Base-by-base conservation (phyloP, 2,329 filamentous ascomycete species). In the Xylariaceae sp. region DNA sequence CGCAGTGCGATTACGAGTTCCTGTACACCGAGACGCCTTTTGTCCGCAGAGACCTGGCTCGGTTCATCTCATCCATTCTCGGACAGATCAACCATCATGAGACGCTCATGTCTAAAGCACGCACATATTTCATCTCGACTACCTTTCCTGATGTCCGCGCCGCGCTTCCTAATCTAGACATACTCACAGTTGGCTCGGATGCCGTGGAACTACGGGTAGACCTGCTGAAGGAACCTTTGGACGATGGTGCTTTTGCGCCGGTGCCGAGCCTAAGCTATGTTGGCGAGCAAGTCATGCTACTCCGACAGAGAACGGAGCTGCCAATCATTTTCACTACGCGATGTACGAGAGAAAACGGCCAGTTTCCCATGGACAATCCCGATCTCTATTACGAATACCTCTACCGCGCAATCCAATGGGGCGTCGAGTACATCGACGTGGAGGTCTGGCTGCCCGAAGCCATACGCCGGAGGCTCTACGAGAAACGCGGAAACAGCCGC, bases 271-370 rank as follows among this genome's bases (percentile, higher is more conserved):
- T 92, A 46, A 81, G 80, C 53, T 92, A 92, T 57, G 84, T 93
- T 8, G 86, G 85, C 18, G 79, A 90, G 57, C 87, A 93, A 58
- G 70, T 94, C 36, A 89, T 90, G 83, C 64, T 87, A 2, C 60
- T 94, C 40, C 77, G 86, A 16, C 85, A 92, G 57, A 75, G 83
- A 42, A 92, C 85, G 1, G 86, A 93, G 50, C 65, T 94, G 26
- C 87, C 87, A n/a, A 86, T 94, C 53, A 88, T 93, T 36, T 90
- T 90, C 55, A 93, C 87, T 0, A 89, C 83, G 1, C 72, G 87
- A 45, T 92, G 86, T 55, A 86, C 77, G 2, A 76, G 72, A 19
- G 86, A 93, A 52, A 92, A 90, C 51, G 86, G 86, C 19, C 77
- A 77, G 16, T 93, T 92, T 42, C 86, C 86, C 1, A 89, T 89